Conservation (phyloP, 2,329 filamentous ascomycete species). For the Aureobasidium mangrovei region DNA sequence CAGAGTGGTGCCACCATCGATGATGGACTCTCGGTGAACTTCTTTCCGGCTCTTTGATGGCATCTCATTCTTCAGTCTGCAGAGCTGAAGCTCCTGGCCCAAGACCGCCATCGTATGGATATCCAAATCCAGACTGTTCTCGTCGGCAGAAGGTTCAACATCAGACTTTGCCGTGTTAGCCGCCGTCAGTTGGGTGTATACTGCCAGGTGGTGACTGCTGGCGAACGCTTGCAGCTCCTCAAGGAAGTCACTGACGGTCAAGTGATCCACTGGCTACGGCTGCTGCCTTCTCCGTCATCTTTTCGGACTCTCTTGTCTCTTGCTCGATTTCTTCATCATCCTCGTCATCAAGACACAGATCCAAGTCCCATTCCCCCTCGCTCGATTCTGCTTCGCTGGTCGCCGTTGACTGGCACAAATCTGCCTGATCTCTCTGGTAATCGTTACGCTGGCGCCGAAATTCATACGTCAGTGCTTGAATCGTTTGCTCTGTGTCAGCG, state of each 20-base stretch:
- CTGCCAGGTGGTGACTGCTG: too few species aligned
- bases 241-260: slow-evolving; percentile 12
- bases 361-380: not conserved
- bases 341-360: not conserved
- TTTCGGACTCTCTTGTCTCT: not conserved
- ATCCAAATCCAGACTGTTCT: too few species aligned
- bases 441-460: not conserved
- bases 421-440: not conserved
- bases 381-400: slow-evolving; percentile 2
- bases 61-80: too few species aligned
- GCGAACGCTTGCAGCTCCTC: too few species aligned
- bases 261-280: not conserved
- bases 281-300: not conserved
- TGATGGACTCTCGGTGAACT: too few species aligned
- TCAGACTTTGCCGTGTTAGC: too few species aligned
- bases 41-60: too few species aligned
- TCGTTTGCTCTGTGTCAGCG: not conserved
- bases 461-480: not conserved
- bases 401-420: not conserved
- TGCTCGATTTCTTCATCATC: slow-evolving; percentile 1
- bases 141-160: too few species aligned
- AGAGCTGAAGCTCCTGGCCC: too few species aligned
- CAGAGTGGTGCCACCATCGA: too few species aligned
- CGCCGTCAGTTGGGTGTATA: too few species aligned
- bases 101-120: too few species aligned